These are phyloP conservation scores for Dothistroma pini DNA, from an alignment of 2,329 filamentous ascomycete genomes.

Conservation along the genomic window DNA sequence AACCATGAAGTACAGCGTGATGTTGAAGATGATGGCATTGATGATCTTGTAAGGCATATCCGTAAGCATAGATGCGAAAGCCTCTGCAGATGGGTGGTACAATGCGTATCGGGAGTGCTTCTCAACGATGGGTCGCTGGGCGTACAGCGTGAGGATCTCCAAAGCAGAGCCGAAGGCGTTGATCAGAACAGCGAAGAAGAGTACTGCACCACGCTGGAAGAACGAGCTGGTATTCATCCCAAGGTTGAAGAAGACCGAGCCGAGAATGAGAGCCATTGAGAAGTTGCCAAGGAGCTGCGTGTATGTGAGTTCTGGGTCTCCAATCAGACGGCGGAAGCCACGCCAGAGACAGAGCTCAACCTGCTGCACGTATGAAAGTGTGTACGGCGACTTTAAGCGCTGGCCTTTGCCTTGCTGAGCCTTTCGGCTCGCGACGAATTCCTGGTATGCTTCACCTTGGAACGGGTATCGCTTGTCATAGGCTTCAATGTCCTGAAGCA, in stretches of 20 bases:
- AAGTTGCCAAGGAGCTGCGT: slow-evolving; percentile 68
- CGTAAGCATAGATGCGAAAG: slow-evolving; percentile 78
- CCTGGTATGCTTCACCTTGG: slow-evolving; percentile 43
- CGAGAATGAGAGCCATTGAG: slow-evolving; percentile 71
- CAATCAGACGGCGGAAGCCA: slow-evolving; percentile 71
- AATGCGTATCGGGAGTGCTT: slow-evolving; percentile 84
- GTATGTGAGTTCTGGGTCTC: slow-evolving; percentile 72
- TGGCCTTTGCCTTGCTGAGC: slow-evolving; percentile 46
- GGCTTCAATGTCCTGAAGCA: slow-evolving; percentile 44
- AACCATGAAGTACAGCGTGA: slow-evolving; percentile 82
- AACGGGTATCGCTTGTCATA: slow-evolving; percentile 47
- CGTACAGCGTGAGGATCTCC: slow-evolving; percentile 81
- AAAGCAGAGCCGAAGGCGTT: slow-evolving; percentile 79
- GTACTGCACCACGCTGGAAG: slow-evolving; percentile 71
- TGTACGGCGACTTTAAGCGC: slow-evolving; percentile 73
- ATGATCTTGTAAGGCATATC: slow-evolving; percentile 79
- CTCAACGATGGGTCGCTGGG: slow-evolving; percentile 86
- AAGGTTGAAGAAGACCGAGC: slow-evolving; percentile 78
- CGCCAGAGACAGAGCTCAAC: slow-evolving; percentile 74
- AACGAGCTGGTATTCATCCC: slow-evolving; percentile 64
- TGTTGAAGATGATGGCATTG: slow-evolving; percentile 74
- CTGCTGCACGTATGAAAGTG: slow-evolving; percentile 72
- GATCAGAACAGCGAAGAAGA: slow-evolving; percentile 85
- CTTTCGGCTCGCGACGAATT: slow-evolving; percentile 46
- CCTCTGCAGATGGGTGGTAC: slow-evolving; percentile 86